Conservation (phyloP, 805 yeast genomes). For the Candida morakotiae region DNA sequence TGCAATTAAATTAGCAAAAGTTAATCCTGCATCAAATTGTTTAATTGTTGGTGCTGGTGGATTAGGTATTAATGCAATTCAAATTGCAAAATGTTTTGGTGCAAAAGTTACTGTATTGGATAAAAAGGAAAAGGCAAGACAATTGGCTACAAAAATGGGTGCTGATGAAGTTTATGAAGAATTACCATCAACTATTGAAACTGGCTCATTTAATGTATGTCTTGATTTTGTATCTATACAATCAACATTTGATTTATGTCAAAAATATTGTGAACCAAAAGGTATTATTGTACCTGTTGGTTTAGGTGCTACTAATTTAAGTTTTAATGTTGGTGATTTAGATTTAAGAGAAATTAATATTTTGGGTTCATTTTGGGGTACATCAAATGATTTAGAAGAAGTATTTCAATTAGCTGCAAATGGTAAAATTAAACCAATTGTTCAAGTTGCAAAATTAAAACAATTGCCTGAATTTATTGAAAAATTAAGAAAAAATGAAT, state of each 20-base stretch:
- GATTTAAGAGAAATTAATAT: slow-evolving; percentile 39
- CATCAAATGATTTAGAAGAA: slow-evolving; percentile 38
- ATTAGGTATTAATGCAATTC: slow-evolving; percentile 39
- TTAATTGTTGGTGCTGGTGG: slow-evolving; percentile 41
- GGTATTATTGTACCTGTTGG: slow-evolving; percentile 45
- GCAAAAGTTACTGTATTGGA: slow-evolving; percentile 32
- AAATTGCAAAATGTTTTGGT: slow-evolving; percentile 29
- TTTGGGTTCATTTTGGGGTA: slow-evolving; percentile 41
- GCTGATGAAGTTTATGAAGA: slow-evolving; percentile 39
- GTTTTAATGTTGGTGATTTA: slow-evolving; percentile 27
- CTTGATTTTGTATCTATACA: slow-evolving; percentile 37
- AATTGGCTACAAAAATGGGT: slow-evolving; percentile 28
- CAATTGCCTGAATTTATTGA: slow-evolving; percentile 34
- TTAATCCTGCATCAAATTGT: slow-evolving; percentile 31
- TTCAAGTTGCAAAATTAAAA: slow-evolving; percentile 23
- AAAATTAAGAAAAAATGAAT: slow-evolving; percentile 31
- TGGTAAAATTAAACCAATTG: slow-evolving; percentile 38
- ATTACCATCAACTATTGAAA: slow-evolving; percentile 16
- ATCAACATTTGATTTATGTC: slow-evolving; percentile 23
- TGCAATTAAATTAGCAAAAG: slow-evolving; percentile 31
- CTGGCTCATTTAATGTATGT: slow-evolving; percentile 36
- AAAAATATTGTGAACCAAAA: slow-evolving; percentile 25
- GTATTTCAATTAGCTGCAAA: slow-evolving; percentile 35
- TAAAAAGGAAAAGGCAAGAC: slow-evolving; percentile 22
- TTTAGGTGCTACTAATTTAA: slow-evolving; percentile 29